phyloP scores from a whole-genome alignment of 345 rosid genomes.

The Anastatica hierochuntica region DNA sequence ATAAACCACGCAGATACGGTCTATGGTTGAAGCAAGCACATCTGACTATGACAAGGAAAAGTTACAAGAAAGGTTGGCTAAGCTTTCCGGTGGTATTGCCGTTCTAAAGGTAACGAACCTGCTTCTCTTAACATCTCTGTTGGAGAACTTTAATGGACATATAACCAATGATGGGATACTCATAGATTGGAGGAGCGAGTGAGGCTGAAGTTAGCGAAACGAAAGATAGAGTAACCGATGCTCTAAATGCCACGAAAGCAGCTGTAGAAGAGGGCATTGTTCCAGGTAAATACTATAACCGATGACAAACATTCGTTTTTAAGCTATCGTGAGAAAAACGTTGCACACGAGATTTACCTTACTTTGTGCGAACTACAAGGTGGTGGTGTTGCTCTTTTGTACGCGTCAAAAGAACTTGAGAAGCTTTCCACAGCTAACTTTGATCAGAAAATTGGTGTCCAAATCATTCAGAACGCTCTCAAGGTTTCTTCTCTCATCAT shows the following conservation, averaged over 20 bases:
- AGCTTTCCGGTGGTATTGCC: slow-evolving; percentile 95
- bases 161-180: background rate
- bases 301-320: background rate
- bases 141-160: background rate
- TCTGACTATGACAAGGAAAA: slow-evolving; percentile 95
- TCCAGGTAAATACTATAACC: slow-evolving; percentile 41
- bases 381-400: slow-evolving; percentile 93
- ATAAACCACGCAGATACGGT: slow-evolving; percentile 45
- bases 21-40: slow-evolving; percentile 62
- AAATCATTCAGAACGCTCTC: slow-evolving; percentile 89
- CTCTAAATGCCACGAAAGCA: slow-evolving; percentile 95
- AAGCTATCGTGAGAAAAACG: background rate
- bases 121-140: background rate
- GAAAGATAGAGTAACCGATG: slow-evolving; percentile 95
- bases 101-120: slow-evolving; percentile 65
- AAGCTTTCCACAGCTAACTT: slow-evolving; percentile 80
- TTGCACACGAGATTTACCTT: background rate
- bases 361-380: slow-evolving; percentile 30
- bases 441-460: slow-evolving; percentile 90
- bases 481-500: slow-evolving; percentile 41
- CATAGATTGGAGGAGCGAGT: slow-evolving; percentile 95
- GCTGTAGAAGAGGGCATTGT: slow-evolving; percentile 99
- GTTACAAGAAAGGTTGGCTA: slow-evolving; percentile 88
- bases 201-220: slow-evolving; percentile 88
- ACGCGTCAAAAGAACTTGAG: slow-evolving; percentile 82